Evolutionary conservation across 371 early-diverging fungal genomes (phyloP).

Genomic region (Syncephalis plumigaleata): DNA sequence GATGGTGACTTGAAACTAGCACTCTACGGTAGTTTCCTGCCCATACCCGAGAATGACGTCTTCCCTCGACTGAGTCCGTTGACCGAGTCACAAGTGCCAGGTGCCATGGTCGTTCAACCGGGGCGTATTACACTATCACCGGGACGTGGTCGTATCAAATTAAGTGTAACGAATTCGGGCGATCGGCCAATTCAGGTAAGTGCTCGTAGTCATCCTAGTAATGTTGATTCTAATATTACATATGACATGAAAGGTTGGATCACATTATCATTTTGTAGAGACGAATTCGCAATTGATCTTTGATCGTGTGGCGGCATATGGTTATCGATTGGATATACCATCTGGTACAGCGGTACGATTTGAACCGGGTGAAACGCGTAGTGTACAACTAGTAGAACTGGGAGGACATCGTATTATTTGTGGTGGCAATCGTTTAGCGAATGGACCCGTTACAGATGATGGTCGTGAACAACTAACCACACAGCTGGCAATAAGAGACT

Average conservation of each 20-base stretch:
- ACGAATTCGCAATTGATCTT: conserved; percentile 58
- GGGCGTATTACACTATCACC: conserved; percentile 50
- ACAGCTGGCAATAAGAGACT: conserved; percentile 7
- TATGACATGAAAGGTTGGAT: conserved; percentile 53
- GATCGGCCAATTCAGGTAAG: conserved; percentile 71
- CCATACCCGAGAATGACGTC: conserved; percentile 41
- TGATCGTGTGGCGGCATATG: conserved; percentile 68
- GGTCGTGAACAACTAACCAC: conserved; percentile 18
- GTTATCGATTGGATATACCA: conserved; percentile 75
- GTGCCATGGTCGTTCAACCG: conserved; percentile 36
- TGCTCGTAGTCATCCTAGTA: too few species aligned
- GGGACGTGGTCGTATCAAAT: conserved; percentile 35
- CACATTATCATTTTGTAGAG: conserved; percentile 89
- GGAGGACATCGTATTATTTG: conserved; percentile 60
- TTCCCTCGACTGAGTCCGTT: conserved; percentile 19
- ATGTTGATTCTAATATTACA: too few species aligned
- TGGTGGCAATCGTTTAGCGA: conserved; percentile 70
- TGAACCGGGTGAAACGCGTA: conserved; percentile 70
- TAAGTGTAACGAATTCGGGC: conserved; percentile 75
- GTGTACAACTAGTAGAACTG: conserved; percentile 62
- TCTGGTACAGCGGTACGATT: conserved; percentile 60
- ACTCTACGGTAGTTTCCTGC: conserved; percentile 67
- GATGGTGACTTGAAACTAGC: conserved; percentile 69
- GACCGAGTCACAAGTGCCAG: conserved; percentile 26
- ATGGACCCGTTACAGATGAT: conserved; percentile 39